These are phyloP conservation scores for Sabuloglossum arenarium DNA, from an alignment of 495 filamentous ascomycete genomes.

Conservation along the genomic window DNA sequence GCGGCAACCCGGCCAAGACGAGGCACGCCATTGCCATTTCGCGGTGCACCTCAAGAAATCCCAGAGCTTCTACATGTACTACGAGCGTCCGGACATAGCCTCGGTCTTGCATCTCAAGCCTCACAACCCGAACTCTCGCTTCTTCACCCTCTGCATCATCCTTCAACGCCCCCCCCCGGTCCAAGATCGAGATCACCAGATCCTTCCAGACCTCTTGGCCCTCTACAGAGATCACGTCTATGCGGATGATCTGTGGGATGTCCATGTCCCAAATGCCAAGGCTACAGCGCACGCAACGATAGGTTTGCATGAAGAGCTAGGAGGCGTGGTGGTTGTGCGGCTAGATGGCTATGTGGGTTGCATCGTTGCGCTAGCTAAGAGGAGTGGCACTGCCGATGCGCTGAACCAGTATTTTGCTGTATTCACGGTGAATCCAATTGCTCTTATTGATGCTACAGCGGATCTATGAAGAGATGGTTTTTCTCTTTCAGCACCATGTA, in stretches of 20 bases:
- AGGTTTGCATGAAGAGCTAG: slow-evolving; percentile 50
- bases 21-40: neutral
- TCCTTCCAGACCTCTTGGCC: slow-evolving; percentile 44
- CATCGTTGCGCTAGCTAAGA: slow-evolving; percentile 40
- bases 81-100: slow-evolving; percentile 14
- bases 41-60: neutral
- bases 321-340: slow-evolving; percentile 60
- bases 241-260: slow-evolving; percentile 16
- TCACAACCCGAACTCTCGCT: slow-evolving; percentile 62
- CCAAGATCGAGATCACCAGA: slow-evolving; percentile 40
- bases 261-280: slow-evolving; percentile 22
- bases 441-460: too few relatives aligned
- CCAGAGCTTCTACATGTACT: neutral
- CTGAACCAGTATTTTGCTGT: slow-evolving; percentile 60
- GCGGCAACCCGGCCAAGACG: slow-evolving; percentile 25
- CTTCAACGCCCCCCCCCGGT: slow-evolving; percentile 40
- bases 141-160: slow-evolving; percentile 58
- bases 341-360: slow-evolving; percentile 76
- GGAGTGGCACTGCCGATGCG: slow-evolving; percentile 57
- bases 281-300: slow-evolving; percentile 65
- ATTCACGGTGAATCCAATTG: too few relatives aligned
- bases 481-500: too few relatives aligned
- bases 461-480: too few relatives aligned
- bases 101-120: slow-evolving; percentile 56
- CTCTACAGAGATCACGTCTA: slow-evolving; percentile 39